Conservation (phyloP, 2,329 filamentous ascomycete genomes). For the Parascedosporium putredinis region DNA sequence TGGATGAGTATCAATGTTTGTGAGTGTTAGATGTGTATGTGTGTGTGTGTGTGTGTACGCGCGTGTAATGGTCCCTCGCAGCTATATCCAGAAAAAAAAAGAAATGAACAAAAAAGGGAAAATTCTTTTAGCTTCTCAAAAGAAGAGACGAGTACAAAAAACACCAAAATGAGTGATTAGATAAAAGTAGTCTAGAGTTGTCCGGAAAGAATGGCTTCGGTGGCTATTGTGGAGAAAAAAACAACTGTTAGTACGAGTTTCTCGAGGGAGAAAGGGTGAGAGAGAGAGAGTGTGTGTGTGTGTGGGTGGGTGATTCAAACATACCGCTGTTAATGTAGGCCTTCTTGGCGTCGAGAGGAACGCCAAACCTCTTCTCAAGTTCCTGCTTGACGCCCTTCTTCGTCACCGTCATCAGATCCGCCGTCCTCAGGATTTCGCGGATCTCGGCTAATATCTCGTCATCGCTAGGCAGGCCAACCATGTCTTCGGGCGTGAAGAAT, state of each 20-base stretch:
- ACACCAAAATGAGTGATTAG: conserved; percentile 7
- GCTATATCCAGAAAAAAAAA: not conserved
- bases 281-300: conserved; percentile 9
- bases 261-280: too few species aligned
- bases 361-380: conserved; percentile 80
- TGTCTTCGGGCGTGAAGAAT: conserved; percentile 53
- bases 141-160: conserved; percentile 4
- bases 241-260: conserved; percentile 1
- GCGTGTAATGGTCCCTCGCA: not conserved
- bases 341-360: conserved; percentile 76
- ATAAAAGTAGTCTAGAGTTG: conserved; percentile 52
- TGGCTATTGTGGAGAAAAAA: conserved; percentile 40
- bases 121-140: conserved; percentile 3
- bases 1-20: too few species aligned
- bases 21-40: too few species aligned
- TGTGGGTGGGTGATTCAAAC: conserved; percentile 22
- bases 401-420: conserved; percentile 93
- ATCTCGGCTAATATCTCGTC: conserved; percentile 90
- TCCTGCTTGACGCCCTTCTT: conserved; percentile 98
- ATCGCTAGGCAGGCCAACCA: conserved; percentile 71
- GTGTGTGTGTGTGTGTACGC: too few species aligned
- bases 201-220: conserved; percentile 68
- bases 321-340: conserved; percentile 89
- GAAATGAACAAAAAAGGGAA: not conserved
- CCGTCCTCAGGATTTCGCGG: conserved; percentile 79